phyloP scores from a whole-genome alignment of 495 filamentous ascomycete genomes.

The Xylaria longipes region DNA sequence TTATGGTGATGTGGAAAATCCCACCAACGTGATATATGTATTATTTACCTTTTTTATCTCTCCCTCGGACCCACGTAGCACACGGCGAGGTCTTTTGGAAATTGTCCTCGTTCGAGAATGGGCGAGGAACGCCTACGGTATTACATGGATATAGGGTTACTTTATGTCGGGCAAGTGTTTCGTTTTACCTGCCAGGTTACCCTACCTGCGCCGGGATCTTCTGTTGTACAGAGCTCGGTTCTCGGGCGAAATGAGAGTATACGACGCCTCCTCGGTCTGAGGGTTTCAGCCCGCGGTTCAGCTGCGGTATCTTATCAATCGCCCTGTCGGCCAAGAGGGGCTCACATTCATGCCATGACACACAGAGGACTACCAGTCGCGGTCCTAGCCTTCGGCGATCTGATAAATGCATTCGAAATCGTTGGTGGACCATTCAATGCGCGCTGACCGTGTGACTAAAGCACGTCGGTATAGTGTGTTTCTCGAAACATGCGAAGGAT shows the following conservation, averaged over 20 bases:
- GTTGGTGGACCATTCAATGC: not conserved
- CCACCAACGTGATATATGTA: not conserved
- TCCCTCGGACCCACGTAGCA: not conserved
- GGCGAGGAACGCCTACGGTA: not conserved
- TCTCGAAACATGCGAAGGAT: conserved; percentile 18
- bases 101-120: not conserved
- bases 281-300: conserved; percentile 10
- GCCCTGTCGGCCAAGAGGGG: not conserved
- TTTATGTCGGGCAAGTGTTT: not conserved
- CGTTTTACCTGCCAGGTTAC: not conserved
- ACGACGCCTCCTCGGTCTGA: conserved; percentile 17
- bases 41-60: not conserved
- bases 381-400: not conserved
- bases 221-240: not conserved
- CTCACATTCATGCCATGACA: conserved; percentile 4
- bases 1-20: conserved; percentile 15
- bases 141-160: not conserved
- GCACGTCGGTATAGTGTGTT: conserved; percentile 8
- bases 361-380: not conserved
- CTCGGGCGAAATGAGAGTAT: not conserved
- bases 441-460: not conserved
- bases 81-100: not conserved
- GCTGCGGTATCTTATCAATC: conserved; percentile 3
- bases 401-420: not conserved
- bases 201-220: conserved; percentile 1